These are phyloP conservation scores for Drechmeria coniospora DNA, from an alignment of 2,329 filamentous ascomycete species.

Conservation along the genomic window DNA sequence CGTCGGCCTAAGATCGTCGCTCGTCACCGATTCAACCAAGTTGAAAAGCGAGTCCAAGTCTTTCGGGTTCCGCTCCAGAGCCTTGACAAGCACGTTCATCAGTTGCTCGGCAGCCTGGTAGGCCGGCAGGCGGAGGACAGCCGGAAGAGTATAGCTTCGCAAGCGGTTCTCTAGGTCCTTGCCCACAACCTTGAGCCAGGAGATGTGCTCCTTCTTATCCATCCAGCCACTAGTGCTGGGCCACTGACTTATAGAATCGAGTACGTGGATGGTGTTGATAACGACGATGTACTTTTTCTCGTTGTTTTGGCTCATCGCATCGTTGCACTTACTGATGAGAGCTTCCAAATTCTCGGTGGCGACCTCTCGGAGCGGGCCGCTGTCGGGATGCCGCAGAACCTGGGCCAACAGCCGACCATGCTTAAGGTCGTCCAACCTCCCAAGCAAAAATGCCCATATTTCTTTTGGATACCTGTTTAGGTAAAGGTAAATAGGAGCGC, in stretches of 20 bases:
- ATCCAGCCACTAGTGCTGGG: conserved; percentile 55
- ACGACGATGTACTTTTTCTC: conserved; percentile 55
- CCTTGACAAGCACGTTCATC: conserved; percentile 70
- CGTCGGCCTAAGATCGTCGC: conserved; percentile 64
- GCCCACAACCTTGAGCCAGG: conserved; percentile 49
- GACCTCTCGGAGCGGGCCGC: conserved; percentile 56
- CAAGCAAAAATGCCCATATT: conserved; percentile 66
- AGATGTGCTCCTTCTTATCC: conserved; percentile 44
- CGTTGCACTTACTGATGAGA: conserved; percentile 52
- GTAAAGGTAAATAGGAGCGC: conserved; percentile 79
- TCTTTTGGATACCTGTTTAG: conserved; percentile 87
- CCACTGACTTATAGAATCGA: conserved; percentile 61
- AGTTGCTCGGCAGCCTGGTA: conserved; percentile 82
- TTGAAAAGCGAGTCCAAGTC: conserved; percentile 75
- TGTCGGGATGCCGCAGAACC: conserved; percentile 61
- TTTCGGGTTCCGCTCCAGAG: conserved; percentile 57
- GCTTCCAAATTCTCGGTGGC: conserved; percentile 58
- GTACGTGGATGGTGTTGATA: conserved; percentile 76
- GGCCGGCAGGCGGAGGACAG: conserved; percentile 63
- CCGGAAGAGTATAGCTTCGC: conserved; percentile 51
- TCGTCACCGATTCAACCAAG: conserved; percentile 69
- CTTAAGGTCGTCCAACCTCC: conserved; percentile 65
- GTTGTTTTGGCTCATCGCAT: conserved; percentile 46
- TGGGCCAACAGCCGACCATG: conserved; percentile 89
- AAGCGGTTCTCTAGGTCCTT: conserved; percentile 67